Conservation (phyloP, 345 rosid species). For the Eucalyptus tenuipes region DNA sequence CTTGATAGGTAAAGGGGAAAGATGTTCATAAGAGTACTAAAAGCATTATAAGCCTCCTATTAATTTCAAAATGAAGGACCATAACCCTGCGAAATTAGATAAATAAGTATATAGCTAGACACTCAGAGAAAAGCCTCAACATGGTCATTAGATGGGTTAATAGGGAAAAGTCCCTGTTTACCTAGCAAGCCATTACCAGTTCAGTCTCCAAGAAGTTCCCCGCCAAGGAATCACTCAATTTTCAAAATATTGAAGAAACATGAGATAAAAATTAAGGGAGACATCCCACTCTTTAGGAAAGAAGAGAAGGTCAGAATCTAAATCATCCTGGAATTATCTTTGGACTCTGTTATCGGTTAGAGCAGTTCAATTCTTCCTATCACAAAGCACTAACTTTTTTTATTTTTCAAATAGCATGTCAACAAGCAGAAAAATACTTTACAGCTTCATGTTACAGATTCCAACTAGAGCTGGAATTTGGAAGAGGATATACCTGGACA, state of each 20-base stretch:
- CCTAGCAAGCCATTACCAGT: not conserved
- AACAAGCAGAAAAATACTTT: not conserved
- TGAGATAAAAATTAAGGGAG: not conserved
- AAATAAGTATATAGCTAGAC: not conserved
- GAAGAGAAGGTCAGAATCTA: not conserved
- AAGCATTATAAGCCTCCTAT: not conserved
- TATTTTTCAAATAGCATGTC: not conserved
- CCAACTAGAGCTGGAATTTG: not conserved
- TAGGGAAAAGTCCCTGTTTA: not conserved
- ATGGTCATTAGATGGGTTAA: not conserved
- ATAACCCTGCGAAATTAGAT: not conserved
- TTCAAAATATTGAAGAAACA: not conserved
- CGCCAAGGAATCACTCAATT: not conserved
- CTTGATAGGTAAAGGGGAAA: not conserved
- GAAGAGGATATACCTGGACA: conserved; percentile 23
- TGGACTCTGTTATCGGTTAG: not conserved
- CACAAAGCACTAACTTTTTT: not conserved
- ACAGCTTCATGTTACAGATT: not conserved
- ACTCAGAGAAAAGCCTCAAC: not conserved
- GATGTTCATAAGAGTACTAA: not conserved
- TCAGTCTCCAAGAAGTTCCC: not conserved
- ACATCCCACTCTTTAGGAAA: not conserved
- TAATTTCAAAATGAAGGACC: not conserved
- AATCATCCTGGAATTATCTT: not conserved
- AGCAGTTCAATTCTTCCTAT: not conserved